Percentiles rank a stretch among this genome's conserved stretches.
Conservation (phyloP, 2,329 filamentous ascomycete species). For the Penicillium psychrosexuale region DNA sequence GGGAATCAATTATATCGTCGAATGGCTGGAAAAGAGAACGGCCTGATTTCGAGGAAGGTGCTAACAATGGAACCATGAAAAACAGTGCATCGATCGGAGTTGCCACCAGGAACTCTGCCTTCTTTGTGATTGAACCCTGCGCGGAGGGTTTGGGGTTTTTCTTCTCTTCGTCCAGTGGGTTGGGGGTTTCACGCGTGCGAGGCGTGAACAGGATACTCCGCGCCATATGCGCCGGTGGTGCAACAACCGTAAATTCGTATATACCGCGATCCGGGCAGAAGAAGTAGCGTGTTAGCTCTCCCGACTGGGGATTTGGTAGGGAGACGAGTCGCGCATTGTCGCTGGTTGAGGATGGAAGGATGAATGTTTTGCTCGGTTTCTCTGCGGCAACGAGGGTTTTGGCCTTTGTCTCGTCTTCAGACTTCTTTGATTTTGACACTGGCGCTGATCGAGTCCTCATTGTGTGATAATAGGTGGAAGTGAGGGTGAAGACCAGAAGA, state of each 20-base stretch:
- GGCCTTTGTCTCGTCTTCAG: conserved; percentile 20
- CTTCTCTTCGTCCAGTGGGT: conserved; percentile 13
- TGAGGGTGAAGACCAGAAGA: conserved; percentile 3
- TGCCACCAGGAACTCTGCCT: conserved; percentile 74
- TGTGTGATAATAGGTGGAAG: background rate
- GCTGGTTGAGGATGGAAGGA: conserved; percentile 55
- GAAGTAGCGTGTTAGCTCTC: conserved; percentile 51
- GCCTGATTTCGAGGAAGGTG: conserved; percentile 45
- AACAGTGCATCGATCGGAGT: conserved; percentile 84
- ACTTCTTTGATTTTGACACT: conserved; percentile 7
- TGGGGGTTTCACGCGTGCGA: conserved; percentile 8
- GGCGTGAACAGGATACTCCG: conserved; percentile 56
- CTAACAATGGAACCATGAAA: conserved; percentile 71
- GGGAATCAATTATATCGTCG: conserved; percentile 50
- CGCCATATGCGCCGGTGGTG: conserved; percentile 49
- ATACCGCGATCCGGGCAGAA: conserved; percentile 59
- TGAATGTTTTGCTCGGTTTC: conserved; percentile 50
- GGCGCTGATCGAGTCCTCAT: conserved; percentile 33
- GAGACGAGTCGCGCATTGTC: conserved; percentile 54
- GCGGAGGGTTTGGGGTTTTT: conserved; percentile 4
- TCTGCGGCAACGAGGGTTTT: conserved; percentile 23
- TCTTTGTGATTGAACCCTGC: conserved; percentile 58
- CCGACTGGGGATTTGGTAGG: conserved; percentile 54
- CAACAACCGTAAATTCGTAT: conserved; percentile 60
- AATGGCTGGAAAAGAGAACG: conserved; percentile 47